These are phyloP conservation scores for Aureobasidium sp. DNA, from an alignment of 2,329 filamentous ascomycete genomes.

Conservation along the genomic window DNA sequence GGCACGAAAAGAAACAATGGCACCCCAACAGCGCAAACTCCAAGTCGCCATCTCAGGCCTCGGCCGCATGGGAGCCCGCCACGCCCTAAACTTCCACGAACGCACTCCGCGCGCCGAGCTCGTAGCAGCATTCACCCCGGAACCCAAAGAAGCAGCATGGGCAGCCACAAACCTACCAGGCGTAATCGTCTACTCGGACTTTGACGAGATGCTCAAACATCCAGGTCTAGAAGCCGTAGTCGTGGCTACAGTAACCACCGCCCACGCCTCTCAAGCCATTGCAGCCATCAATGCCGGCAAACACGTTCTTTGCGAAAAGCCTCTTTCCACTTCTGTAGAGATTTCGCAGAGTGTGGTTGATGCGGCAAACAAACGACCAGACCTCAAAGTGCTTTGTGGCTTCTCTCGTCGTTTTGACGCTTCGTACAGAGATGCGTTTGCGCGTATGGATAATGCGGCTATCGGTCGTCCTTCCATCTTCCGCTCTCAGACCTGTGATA, in stretches of 20 bases:
- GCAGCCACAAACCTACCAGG: conserved; percentile 45
- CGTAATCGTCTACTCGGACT: conserved; percentile 47
- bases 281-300: conserved; percentile 48
- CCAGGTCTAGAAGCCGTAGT: conserved; percentile 49
- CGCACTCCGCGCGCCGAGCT: conserved; percentile 40
- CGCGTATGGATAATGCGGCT: conserved; percentile 44
- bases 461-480: conserved; percentile 56
- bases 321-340: conserved; percentile 51
- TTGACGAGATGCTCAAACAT: conserved; percentile 51
- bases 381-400: conserved; percentile 60
- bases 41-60: conserved; percentile 41
- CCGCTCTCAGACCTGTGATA: conserved; percentile 61
- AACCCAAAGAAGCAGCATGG: conserved; percentile 40
- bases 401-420: conserved; percentile 61
- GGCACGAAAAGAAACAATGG: too few relatives aligned
- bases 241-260: conserved; percentile 47
- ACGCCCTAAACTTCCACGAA: conserved; percentile 42
- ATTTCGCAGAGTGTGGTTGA: conserved; percentile 54
- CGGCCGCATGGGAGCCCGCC: conserved; percentile 44
- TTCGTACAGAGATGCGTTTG: conserved; percentile 55
- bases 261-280: conserved; percentile 52
- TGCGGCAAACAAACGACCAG: conserved; percentile 47
- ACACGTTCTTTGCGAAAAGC: conserved; percentile 56
- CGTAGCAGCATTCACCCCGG: conserved; percentile 42
- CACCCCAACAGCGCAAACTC: conserved; percentile 31